Percentiles rank a stretch among this genome's conserved stretches.
phyloP scores from a whole-genome alignment of 371 early-diverging fungal species.

The Basidiobolus meristosporus region DNA sequence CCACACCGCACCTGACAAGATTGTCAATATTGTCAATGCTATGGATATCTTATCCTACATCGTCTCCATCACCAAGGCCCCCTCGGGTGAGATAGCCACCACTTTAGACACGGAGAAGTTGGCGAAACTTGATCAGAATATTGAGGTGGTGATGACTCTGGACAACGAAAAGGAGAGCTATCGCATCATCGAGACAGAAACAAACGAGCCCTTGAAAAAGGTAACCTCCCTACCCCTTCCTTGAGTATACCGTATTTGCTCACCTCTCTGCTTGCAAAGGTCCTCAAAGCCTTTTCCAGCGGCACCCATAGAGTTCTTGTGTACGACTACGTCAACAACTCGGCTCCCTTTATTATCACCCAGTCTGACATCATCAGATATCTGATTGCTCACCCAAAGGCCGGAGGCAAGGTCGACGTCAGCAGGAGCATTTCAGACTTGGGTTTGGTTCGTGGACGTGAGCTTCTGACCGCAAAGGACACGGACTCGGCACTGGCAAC shows the following conservation, averaged over 20 bases:
- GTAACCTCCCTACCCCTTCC: too few species aligned
- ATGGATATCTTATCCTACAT: conserved; percentile 28
- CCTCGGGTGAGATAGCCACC: conserved; percentile 1
- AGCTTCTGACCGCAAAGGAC: conserved; percentile 10
- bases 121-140: conserved; percentile 12
- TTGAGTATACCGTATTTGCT: too few species aligned
- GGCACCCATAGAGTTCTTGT: conserved; percentile 23
- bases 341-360: conserved; percentile 18
- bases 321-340: conserved; percentile 10
- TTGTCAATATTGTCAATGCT: conserved; percentile 29
- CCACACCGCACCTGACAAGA: conserved; percentile 17
- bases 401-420: conserved; percentile 12
- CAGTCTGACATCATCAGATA: conserved; percentile 30
- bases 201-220: conserved; percentile 16
- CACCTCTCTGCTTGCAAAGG: too few species aligned
- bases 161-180: conserved; percentile 33
- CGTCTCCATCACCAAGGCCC: conserved; percentile 3
- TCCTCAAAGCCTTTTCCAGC: conserved; percentile 18
- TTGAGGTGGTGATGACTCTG: conserved; percentile 30
- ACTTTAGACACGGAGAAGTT: conserved; percentile 16
- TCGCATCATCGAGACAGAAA: conserved; percentile 20
- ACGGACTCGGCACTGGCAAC: conserved; percentile 15
- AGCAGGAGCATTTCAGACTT: conserved; percentile 9
- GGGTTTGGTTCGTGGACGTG: conserved; percentile 6
- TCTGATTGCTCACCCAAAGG: conserved; percentile 16